A percentile compares a stretch with the other conserved stretches of the same genome.
Conservation (phyloP, 139 green algal genomes). For the Chlamydomonas schloesseri region DNA sequence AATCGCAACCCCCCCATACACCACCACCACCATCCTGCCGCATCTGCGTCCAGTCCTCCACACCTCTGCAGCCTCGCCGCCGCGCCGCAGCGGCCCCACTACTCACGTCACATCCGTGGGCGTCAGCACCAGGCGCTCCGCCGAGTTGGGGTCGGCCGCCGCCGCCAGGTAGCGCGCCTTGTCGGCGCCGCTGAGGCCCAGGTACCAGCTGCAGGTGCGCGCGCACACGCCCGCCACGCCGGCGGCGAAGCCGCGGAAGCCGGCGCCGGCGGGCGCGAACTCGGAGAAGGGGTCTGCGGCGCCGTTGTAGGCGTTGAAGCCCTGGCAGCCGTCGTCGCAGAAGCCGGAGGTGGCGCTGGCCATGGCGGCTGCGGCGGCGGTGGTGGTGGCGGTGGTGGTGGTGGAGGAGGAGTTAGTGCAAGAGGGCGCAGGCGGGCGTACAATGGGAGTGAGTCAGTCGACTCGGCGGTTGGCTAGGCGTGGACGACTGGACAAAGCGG, state of each 20-base stretch:
- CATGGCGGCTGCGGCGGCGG: background rate
- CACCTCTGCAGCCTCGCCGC: too few relatives aligned
- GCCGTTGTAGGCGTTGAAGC: constrained; percentile 58
- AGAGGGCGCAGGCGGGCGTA: too few relatives aligned
- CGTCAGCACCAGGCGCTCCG: constrained; percentile 2
- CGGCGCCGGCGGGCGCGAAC: constrained; percentile 58
- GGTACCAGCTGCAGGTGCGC: constrained; percentile 71
- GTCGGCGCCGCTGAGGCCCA: background rate
- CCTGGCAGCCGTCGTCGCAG: constrained; percentile 72
- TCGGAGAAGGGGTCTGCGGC: constrained; percentile 88
- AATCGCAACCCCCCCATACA: background rate
- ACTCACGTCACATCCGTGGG: constrained; percentile 12
- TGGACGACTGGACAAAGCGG: too few relatives aligned
- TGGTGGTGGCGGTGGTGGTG: too few relatives aligned
- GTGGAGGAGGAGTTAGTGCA: too few relatives aligned
- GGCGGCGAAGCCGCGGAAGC: constrained; percentile 74
- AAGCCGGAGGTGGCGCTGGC: constrained; percentile 34
- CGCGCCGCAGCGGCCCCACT: too few relatives aligned
- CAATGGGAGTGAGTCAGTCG: too few relatives aligned
- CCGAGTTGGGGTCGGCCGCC: background rate
- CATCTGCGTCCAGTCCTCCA: too few relatives aligned
- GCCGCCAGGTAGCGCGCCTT: background rate
- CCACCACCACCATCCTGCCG: too few relatives aligned
- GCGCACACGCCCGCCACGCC: constrained; percentile 65
- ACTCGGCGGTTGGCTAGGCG: too few relatives aligned